A percentile compares a stretch with the other conserved stretches of the same genome.
These are phyloP conservation scores for Candida berthetii DNA, from an alignment of 805 yeast genomes.

Conservation along the genomic window DNA sequence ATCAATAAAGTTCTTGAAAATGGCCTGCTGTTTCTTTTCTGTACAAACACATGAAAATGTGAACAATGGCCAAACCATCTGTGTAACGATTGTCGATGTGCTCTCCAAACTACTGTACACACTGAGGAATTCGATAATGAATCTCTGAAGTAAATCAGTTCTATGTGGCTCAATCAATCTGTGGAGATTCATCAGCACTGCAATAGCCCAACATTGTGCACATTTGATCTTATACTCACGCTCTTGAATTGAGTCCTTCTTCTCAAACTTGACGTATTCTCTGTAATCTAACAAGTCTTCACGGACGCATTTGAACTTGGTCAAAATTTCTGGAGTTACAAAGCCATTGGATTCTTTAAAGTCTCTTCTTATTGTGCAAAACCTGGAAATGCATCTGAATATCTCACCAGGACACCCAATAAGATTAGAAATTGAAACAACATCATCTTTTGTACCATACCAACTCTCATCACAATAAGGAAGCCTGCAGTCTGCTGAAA, in stretches of 20 bases:
- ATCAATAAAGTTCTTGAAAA: slow-evolving; percentile 29
- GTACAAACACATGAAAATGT: slow-evolving; percentile 40
- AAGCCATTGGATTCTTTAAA: slow-evolving; percentile 15
- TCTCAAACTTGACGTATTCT: slow-evolving; percentile 32
- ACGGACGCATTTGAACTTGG: slow-evolving; percentile 27
- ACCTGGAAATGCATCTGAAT: slow-evolving; percentile 37
- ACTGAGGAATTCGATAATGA: slow-evolving; percentile 39
- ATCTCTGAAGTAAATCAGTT: slow-evolving; percentile 22
- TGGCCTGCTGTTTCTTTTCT: slow-evolving; percentile 23
- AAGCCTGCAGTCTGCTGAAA: slow-evolving; percentile 49
- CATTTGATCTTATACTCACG: slow-evolving; percentile 39
- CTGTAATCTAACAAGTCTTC: slow-evolving; percentile 34
- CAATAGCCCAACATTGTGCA: slow-evolving; percentile 53
- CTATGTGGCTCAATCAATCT: slow-evolving; percentile 25
- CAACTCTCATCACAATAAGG: slow-evolving; percentile 48
- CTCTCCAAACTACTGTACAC: slow-evolving; percentile 40
- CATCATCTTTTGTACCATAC: slow-evolving; percentile 40
- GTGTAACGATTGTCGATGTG: slow-evolving; percentile 43
- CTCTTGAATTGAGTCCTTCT: slow-evolving; percentile 15
- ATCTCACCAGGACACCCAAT: slow-evolving; percentile 61
- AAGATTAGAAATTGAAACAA: slow-evolving; percentile 43
- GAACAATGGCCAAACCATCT: slow-evolving; percentile 60
- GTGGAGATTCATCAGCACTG: slow-evolving; percentile 26
- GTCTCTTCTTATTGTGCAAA: slow-evolving; percentile 31
- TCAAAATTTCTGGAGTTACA: slow-evolving; percentile 8